Base-by-base conservation (phyloP, 305 asterid species). In the Fraxinus nigra region DNA sequence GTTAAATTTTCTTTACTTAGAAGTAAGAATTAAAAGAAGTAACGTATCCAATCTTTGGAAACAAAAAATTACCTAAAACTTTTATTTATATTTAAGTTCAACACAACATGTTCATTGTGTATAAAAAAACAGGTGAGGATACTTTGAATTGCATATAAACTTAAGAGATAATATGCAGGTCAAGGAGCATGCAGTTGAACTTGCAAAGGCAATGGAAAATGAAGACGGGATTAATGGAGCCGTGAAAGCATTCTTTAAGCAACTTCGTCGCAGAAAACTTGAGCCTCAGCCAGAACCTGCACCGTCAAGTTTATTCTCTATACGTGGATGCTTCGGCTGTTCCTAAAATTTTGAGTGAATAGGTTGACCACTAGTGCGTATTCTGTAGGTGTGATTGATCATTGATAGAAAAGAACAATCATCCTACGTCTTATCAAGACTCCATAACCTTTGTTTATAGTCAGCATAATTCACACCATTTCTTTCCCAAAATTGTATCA, bases 191-290 rank as follows among this genome's bases (percentile, higher is more conserved):
- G 99, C 98, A 2, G 84, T 94, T 32, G 90, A 88, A 74, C 97
- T 94, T 80, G 94, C 98, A 32, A 93, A 93, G 89, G 97, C 91
- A 24, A 96, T 94, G 99, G 97, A 96, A 87, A 83, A 88, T 77
- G 99, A 96, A 90, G 99, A 96, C 35, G 98, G 99, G 48, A 97
- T 96, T 73, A 78, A 91, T 0, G 99, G 99, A 82, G 99, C 98
- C 6, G 99, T 96, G 76, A 94, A 87, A 75, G 98, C 98, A 24
- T 96, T 94, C 87, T 87, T 93, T 59, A 94, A 93, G 85, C 99
- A 96, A 81, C 92, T 90, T 79, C 95, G 97, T 0, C 82, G 83
- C 70, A 87, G 89, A 86, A 92, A 84, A 72, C 84, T 76, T 7
- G 97, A 91, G 46, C 59, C 88, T 0, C 90, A 92, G 34, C 76